These are phyloP conservation scores for Colletotrichum salicis DNA, from an alignment of 2,329 filamentous ascomycete species.

Conservation along the genomic window DNA sequence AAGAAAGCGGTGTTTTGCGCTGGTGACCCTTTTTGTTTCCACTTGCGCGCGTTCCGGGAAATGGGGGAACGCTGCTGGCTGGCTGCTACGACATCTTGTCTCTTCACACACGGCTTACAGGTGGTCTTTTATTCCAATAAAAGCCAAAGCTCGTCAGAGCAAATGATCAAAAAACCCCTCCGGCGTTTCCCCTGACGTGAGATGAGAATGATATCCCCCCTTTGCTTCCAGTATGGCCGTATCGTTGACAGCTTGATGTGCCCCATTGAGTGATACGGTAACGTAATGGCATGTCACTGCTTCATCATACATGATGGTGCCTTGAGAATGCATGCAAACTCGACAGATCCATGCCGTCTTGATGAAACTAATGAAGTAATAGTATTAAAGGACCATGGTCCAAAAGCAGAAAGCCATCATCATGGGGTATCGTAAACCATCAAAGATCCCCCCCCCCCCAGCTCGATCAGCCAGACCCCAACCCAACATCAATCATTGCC, in stretches of 20 bases:
- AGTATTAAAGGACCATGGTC: neutral
- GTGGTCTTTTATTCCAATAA: conserved; percentile 49
- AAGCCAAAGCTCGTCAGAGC: conserved; percentile 53
- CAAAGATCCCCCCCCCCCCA: neutral
- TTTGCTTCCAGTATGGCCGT: neutral
- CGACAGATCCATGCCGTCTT: neutral
- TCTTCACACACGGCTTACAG: conserved; percentile 34
- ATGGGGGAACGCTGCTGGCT: conserved; percentile 51
- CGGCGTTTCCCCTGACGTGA: conserved; percentile 10
- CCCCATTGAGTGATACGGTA: no score
- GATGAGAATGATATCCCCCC: neutral
- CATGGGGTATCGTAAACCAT: conserved; percentile 6
- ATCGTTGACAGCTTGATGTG: neutral
- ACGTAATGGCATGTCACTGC: neutral
- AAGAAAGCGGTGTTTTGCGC: conserved; percentile 26
- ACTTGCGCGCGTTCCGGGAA: conserved; percentile 57
- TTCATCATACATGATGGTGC: neutral
- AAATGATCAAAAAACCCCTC: conserved; percentile 43
- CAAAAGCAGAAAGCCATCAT: neutral
- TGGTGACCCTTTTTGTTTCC: conserved; percentile 41
- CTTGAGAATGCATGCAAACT: neutral
- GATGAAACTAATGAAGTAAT: neutral
- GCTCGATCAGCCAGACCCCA: neutral
- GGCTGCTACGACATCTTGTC: conserved; percentile 49
- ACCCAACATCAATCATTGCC: neutral